Evolutionary conservation across 1,284 basidiomycete species (phyloP).

Genomic region (Apiotrichum domesticum): DNA sequence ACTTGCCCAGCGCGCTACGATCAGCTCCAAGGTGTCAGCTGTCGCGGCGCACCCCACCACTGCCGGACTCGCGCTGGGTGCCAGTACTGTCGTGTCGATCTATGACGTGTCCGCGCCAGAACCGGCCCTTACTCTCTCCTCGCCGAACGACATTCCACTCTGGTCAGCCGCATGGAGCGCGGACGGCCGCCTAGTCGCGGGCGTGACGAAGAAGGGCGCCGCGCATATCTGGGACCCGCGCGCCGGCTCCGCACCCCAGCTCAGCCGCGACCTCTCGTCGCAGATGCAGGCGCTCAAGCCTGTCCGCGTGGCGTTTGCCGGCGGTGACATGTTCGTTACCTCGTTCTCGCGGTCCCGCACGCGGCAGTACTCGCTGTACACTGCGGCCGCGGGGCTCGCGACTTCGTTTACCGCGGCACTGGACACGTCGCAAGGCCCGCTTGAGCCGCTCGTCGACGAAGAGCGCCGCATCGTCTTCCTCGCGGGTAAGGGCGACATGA

Average conservation of each 20-base stretch:
- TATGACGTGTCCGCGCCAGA: conserved; percentile 32
- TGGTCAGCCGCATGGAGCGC: conserved; percentile 44
- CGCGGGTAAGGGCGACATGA: conserved; percentile 47
- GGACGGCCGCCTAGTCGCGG: conserved; percentile 39
- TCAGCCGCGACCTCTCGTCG: conserved; percentile 19
- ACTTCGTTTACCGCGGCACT: conserved; percentile 36
- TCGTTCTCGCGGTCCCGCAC: conserved; percentile 40
- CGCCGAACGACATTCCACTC: conserved; percentile 19
- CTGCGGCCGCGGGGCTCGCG: conserved; percentile 23
- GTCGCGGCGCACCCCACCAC: conserved; percentile 47
- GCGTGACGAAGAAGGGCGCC: conserved; percentile 40
- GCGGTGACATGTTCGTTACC: conserved; percentile 44
- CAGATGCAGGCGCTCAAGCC: conserved; percentile 42
- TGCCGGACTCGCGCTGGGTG: conserved; percentile 35
- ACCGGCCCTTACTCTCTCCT: conserved; percentile 18
- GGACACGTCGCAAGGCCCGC: conserved; percentile 43
- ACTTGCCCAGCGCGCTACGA: not conserved
- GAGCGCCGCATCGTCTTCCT: conserved; percentile 46
- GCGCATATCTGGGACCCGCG: conserved; percentile 43
- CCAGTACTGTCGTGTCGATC: conserved; percentile 29
- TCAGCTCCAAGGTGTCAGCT: conserved; percentile 27
- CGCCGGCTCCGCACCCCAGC: conserved; percentile 15
- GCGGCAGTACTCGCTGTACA: conserved; percentile 34
- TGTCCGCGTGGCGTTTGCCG: conserved; percentile 31
- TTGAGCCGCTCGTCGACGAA: conserved; percentile 45